Evolutionary conservation across 2,329 filamentous ascomycete genomes (phyloP).

Genomic region (Pyrenochaeta sp.): DNA sequence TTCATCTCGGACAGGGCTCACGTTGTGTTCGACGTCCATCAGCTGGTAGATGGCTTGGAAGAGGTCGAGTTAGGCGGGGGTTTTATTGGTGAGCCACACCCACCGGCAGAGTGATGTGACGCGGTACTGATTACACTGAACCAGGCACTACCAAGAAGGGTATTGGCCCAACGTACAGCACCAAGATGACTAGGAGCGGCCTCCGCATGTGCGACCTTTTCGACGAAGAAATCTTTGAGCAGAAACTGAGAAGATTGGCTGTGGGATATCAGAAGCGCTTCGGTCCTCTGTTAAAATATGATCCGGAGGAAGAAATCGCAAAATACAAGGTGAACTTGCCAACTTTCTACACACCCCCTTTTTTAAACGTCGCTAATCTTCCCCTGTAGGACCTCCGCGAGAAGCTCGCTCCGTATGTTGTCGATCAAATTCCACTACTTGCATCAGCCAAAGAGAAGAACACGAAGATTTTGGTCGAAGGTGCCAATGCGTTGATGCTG

Average conservation of each 20-base stretch:
- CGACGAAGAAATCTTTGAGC: constrained; percentile 70
- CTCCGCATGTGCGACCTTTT: constrained; percentile 74
- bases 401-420: constrained; percentile 66
- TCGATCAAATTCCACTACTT: constrained; percentile 74
- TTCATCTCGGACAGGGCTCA: constrained; percentile 71
- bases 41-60: constrained; percentile 73
- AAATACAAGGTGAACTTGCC: constrained; percentile 61
- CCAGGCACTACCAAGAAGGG: constrained; percentile 63
- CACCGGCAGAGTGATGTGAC: background rate
- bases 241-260: constrained; percentile 69
- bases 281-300: constrained; percentile 71
- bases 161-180: constrained; percentile 67
- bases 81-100: constrained; percentile 43
- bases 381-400: constrained; percentile 60
- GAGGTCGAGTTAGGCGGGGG: constrained; percentile 63
- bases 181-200: constrained; percentile 71
- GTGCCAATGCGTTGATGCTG: constrained; percentile 73
- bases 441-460: constrained; percentile 66
- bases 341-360: no score
- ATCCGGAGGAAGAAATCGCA: constrained; percentile 74
- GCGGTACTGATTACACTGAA: constrained; percentile 38
- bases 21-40: constrained; percentile 71
- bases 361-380: background rate
- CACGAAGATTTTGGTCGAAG: constrained; percentile 72
- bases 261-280: constrained; percentile 73